These are phyloP conservation scores for Penicillium griseofulvum DNA, from an alignment of 2,329 filamentous ascomycete genomes.

Conservation along the genomic window DNA sequence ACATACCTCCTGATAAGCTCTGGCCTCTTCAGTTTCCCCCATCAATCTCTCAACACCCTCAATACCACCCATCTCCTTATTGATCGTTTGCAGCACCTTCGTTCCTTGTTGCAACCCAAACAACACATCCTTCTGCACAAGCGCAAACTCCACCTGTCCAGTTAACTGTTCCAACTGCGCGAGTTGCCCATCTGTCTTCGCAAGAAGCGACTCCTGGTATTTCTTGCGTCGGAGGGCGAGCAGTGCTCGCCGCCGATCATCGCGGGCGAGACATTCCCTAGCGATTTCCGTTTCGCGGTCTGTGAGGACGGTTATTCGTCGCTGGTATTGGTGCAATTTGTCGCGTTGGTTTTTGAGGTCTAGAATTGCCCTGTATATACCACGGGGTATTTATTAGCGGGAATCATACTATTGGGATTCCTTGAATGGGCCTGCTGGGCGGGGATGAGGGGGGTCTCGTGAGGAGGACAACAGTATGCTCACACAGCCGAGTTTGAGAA, in stretches of 20 bases:
- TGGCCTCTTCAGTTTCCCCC: conserved; percentile 85
- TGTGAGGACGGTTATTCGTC: conserved; percentile 81
- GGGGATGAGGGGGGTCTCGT: conserved; percentile 14
- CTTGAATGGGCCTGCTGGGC: neutral
- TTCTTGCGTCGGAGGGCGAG: conserved; percentile 92
- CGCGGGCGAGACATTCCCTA: conserved; percentile 72
- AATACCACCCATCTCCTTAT: conserved; percentile 92
- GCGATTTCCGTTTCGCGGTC: conserved; percentile 84
- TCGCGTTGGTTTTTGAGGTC: conserved; percentile 98
- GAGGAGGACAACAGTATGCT: conserved; percentile 8
- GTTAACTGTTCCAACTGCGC: conserved; percentile 88
- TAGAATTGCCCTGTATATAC: conserved; percentile 74
- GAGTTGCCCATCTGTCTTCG: conserved; percentile 90
- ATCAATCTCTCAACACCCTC: conserved; percentile 93
- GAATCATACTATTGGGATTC: neutral
- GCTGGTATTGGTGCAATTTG: conserved; percentile 94
- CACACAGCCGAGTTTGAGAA: neutral
- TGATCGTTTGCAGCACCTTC: conserved; percentile 82
- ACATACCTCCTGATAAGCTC: conserved; percentile 81
- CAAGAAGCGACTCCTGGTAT: conserved; percentile 86
- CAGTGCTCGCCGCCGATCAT: conserved; percentile 77
- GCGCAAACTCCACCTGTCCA: conserved; percentile 86
- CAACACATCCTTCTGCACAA: conserved; percentile 94
- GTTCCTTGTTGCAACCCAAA: conserved; percentile 92
- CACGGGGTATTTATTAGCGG: conserved; percentile 5